A percentile compares a stretch with the other conserved stretches of the same genome.
Evolutionary conservation across 2,329 filamentous ascomycete genomes (phyloP).

Genomic region (Aspergillus nomiae): DNA sequence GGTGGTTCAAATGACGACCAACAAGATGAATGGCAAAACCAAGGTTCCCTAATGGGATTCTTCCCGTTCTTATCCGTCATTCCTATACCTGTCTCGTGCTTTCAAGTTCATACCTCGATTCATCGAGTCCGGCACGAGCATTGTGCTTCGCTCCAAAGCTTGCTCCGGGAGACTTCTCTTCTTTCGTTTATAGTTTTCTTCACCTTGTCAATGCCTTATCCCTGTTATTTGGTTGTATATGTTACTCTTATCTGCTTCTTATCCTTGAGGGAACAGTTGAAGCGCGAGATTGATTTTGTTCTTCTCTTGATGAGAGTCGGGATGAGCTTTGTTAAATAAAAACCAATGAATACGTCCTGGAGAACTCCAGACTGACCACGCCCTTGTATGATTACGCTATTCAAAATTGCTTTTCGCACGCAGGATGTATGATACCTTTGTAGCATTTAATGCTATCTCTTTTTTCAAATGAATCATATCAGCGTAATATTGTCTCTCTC

Average conservation of each 20-base stretch:
- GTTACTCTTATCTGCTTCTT: constrained; percentile 14
- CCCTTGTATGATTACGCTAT: background rate
- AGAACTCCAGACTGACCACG: constrained; percentile 3
- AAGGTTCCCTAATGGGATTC: background rate
- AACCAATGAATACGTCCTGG: constrained; percentile 15
- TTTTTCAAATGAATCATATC: background rate
- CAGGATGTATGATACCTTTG: background rate
- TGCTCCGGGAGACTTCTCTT: constrained; percentile 1
- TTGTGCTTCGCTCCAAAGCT: background rate
- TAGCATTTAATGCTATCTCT: background rate
- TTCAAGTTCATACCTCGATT: background rate
- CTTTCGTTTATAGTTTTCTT: constrained; percentile 5
- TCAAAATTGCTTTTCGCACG: background rate
- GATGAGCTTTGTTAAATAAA: constrained; percentile 17
- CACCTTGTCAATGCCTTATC: constrained; percentile 13
- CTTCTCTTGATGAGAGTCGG: constrained; percentile 17
- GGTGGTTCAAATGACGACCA: background rate
- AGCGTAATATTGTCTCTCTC: background rate
- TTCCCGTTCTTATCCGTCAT: background rate
- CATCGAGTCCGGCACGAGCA: background rate
- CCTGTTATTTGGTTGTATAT: constrained; percentile 17
- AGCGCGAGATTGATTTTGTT: constrained; percentile 10
- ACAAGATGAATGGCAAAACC: background rate
- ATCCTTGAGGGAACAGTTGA: constrained; percentile 17
- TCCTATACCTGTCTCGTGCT: background rate